Evolutionary conservation across 2,329 filamentous ascomycete genomes (phyloP).

Genomic region (Thermoascus crustaceus): DNA sequence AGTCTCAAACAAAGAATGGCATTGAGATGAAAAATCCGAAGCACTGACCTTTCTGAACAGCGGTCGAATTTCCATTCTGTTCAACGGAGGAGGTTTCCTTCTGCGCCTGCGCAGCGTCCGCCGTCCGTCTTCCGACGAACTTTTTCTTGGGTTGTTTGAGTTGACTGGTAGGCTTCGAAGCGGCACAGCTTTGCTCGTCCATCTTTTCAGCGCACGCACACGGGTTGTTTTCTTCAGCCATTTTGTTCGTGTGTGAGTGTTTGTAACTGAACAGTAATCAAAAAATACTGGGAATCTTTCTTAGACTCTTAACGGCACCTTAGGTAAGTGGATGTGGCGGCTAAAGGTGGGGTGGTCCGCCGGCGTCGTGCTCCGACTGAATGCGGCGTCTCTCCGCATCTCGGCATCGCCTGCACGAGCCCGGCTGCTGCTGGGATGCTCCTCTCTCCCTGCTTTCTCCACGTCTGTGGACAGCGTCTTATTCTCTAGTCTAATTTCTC

Average conservation of each 20-base stretch:
- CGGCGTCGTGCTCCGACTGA: not conserved
- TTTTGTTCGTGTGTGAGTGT: too few species aligned
- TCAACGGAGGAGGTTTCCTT: constrained; percentile 50
- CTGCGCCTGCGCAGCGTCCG: constrained; percentile 46
- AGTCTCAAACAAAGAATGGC: not conserved
- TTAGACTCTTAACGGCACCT: constrained; percentile 1
- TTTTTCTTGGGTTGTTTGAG: constrained; percentile 74
- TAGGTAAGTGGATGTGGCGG: constrained; percentile 1
- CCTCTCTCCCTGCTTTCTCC: not conserved
- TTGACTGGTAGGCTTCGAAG: constrained; percentile 19
- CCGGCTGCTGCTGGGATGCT: too few species aligned
- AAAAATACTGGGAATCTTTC: not conserved
- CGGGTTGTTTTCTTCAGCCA: not conserved
- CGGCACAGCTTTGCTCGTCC: constrained; percentile 15
- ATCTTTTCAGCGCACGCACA: constrained; percentile 3
- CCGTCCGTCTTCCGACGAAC: constrained; percentile 77
- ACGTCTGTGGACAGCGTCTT: too few species aligned
- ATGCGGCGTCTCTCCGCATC: not conserved
- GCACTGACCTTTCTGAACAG: constrained; percentile 32
- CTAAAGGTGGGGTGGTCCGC: not conserved
- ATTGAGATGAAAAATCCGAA: constrained; percentile 5
- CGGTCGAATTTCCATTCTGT: constrained; percentile 56
- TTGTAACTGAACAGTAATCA: not conserved
- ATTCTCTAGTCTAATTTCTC: too few species aligned
- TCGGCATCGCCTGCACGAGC: constrained; percentile 2